Percentiles rank a stretch among this genome's conserved stretches.
Conservation (phyloP, 495 filamentous ascomycete species). For the Hypomontagnella monticulosa region DNA sequence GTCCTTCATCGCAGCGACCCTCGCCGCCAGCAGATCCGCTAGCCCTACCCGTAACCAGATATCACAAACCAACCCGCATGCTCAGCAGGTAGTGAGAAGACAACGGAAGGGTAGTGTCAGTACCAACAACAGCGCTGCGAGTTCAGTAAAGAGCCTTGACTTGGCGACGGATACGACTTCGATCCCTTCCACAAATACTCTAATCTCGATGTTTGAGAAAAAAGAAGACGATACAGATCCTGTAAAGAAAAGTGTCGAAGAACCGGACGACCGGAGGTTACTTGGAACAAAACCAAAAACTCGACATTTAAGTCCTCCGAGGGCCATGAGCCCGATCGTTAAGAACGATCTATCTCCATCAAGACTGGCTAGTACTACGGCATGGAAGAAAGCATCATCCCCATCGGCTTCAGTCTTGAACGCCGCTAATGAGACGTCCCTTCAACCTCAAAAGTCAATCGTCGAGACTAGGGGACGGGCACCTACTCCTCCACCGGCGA, state of each 20-base stretch:
- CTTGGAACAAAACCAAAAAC: conserved; percentile 14
- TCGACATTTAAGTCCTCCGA: conserved; percentile 39
- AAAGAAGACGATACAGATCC: conserved; percentile 46
- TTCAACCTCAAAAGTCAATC: conserved; percentile 4
- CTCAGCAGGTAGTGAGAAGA: conserved; percentile 15
- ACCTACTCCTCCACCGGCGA: conserved; percentile 39
- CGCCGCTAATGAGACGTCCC: conserved; percentile 3
- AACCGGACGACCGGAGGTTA: conserved; percentile 33
- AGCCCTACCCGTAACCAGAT: conserved; percentile 51
- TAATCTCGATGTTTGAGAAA: conserved; percentile 71
- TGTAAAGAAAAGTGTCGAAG: conserved; percentile 48
- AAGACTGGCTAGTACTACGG: conserved; percentile 23
- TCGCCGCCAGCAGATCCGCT: conserved; percentile 63
- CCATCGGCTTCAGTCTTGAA: conserved; percentile 12
- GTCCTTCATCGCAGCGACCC: conserved; percentile 64
- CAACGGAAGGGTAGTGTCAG: conserved; percentile 40
- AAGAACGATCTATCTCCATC: conserved; percentile 37
- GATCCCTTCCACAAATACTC: conserved; percentile 64
- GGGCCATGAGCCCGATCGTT: conserved; percentile 32
- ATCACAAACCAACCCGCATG: conserved; percentile 23
- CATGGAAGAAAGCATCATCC: conserved; percentile 25
- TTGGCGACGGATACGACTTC: conserved; percentile 62
- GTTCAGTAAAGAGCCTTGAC: conserved; percentile 41
- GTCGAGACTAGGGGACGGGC: conserved; percentile 20
- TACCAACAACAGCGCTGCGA: conserved; percentile 38